A percentile compares a stretch with the other conserved stretches of the same genome.
phyloP scores from a whole-genome alignment of 2,329 filamentous ascomycete species.

The Ophiocordyceps camponoti-saundersi region DNA sequence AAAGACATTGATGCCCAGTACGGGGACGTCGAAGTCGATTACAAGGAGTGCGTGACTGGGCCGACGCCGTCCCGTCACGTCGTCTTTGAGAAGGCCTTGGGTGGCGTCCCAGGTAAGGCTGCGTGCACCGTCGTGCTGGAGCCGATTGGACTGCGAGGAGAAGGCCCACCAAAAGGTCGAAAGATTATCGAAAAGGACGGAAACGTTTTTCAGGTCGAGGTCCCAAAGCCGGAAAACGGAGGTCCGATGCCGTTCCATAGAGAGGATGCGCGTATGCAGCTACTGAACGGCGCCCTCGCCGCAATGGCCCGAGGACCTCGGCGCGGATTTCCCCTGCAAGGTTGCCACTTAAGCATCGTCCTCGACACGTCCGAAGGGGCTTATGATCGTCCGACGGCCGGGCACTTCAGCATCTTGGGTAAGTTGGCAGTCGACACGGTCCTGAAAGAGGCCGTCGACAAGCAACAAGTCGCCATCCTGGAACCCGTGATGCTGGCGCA shows the following conservation, averaged over 20 bases:
- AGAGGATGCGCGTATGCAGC: conserved; percentile 35
- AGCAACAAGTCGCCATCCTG: conserved; percentile 48
- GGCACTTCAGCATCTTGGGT: conserved; percentile 49
- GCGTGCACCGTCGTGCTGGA: conserved; percentile 53
- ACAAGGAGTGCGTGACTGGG: conserved; percentile 62
- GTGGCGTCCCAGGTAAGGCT: conserved; percentile 63
- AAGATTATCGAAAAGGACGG: conserved; percentile 39
- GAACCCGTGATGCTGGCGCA: conserved; percentile 88
- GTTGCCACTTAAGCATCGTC: conserved; percentile 51
- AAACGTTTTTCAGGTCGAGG: conserved; percentile 47
- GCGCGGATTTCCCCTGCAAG: conserved; percentile 64
- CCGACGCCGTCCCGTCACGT: conserved; percentile 38
- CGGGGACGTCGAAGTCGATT: conserved; percentile 87
- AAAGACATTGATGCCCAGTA: conserved; percentile 78
- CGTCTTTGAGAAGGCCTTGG: conserved; percentile 63
- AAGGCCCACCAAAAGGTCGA: not conserved
- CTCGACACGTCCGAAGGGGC: conserved; percentile 46
- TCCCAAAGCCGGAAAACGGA: conserved; percentile 28
- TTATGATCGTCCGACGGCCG: conserved; percentile 41
- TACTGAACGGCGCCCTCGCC: conserved; percentile 67
- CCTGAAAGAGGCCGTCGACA: conserved; percentile 42
- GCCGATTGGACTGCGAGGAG: conserved; percentile 30
- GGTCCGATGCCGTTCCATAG: conserved; percentile 31
- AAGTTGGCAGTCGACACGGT: conserved; percentile 48
- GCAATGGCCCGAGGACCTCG: conserved; percentile 74